Conservation (phyloP, 2,329 filamentous ascomycete species). For the Alternaria sp. region DNA sequence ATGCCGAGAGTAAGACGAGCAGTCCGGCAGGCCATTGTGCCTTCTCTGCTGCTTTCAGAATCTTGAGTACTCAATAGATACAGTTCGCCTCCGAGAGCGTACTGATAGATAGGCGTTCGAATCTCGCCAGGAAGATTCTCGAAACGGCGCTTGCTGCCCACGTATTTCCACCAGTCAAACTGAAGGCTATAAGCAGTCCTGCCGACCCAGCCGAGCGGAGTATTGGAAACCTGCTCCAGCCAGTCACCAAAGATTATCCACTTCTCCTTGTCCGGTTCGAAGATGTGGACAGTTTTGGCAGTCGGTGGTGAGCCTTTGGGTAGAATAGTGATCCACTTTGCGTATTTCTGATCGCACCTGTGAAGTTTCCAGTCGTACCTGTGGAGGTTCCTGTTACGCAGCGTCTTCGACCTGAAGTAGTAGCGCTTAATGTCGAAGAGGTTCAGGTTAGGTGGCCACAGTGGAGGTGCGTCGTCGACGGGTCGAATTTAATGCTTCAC, state of each 20-base stretch:
- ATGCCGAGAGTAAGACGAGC: no score
- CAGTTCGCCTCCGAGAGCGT: neutral
- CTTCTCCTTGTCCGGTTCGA: neutral
- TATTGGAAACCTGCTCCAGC: neutral
- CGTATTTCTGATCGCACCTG: neutral
- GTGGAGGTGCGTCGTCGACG: neutral
- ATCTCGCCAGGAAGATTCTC: neutral
- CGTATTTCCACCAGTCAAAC: neutral
- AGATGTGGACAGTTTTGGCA: neutral
- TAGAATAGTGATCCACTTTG: neutral
- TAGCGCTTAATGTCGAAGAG: slow-evolving; percentile 1
- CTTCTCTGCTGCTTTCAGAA: no score
- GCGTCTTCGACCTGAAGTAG: neutral
- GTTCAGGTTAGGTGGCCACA: neutral
- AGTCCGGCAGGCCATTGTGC: no score
- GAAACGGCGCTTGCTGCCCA: neutral
- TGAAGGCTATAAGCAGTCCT: neutral
- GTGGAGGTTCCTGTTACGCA: no score
- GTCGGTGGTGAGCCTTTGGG: neutral
- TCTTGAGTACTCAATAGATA: neutral
- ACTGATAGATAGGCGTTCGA: neutral
- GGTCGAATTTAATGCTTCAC: neutral
- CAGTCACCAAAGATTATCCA: neutral
- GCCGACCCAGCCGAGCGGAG: neutral
- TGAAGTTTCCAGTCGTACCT: no score